Evolutionary conservation across 257 asterid genomes (phyloP).

Genomic region (Cordia subcordata): DNA sequence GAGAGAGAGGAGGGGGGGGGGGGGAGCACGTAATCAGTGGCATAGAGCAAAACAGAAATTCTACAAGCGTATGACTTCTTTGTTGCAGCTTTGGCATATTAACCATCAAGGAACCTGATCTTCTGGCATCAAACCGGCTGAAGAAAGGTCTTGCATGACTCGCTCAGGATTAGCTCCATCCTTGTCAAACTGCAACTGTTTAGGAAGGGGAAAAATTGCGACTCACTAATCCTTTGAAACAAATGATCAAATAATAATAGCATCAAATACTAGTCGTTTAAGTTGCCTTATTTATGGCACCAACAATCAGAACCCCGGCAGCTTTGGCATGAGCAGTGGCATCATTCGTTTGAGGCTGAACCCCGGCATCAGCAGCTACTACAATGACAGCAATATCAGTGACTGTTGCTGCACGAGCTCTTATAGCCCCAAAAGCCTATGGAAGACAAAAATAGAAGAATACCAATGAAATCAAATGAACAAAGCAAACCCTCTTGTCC

Average conservation of each 20-base stretch:
- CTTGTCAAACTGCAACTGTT: constrained; percentile 62
- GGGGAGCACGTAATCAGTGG: too few relatives aligned
- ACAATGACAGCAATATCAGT: constrained; percentile 94
- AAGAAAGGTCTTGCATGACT: constrained; percentile 88
- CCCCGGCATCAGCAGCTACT: constrained; percentile 99
- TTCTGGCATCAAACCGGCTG: constrained; percentile 91
- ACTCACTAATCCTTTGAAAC: not conserved
- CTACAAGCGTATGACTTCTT: constrained; percentile 3
- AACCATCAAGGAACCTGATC: constrained; percentile 89
- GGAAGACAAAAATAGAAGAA: not conserved
- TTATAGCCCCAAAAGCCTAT: constrained; percentile 98
- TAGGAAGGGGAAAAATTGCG: constrained; percentile 14
- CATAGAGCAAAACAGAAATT: not conserved
- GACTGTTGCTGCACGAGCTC: constrained; percentile 99
- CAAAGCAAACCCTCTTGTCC: too few relatives aligned
- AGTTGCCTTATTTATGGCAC: constrained; percentile 88
- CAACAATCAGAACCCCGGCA: constrained; percentile 83
- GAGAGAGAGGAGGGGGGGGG: too few relatives aligned
- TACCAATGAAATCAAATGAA: too few relatives aligned
- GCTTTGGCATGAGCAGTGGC: constrained; percentile 99
- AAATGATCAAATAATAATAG: not conserved
- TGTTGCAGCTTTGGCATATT: constrained; percentile 43
- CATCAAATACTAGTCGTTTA: not conserved
- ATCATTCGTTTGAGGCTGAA: constrained; percentile 91
- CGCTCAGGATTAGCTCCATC: constrained; percentile 90